These are phyloP conservation scores for Alternaria sp. DNA, from an alignment of 2,329 filamentous ascomycete genomes.

Conservation along the genomic window DNA sequence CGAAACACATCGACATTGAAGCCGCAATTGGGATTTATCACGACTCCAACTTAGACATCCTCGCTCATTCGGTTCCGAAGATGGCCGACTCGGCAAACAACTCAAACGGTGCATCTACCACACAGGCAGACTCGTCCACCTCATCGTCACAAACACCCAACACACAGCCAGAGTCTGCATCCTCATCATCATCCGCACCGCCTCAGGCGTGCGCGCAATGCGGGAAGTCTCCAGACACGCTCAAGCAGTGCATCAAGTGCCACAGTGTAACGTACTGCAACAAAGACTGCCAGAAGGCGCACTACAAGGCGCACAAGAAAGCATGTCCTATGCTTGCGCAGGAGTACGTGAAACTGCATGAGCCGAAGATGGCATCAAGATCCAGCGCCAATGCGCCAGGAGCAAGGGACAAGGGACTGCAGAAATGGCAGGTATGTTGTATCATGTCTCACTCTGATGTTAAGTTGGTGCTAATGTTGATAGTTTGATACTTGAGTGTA, in stretches of 20 bases:
- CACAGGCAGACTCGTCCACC: not conserved
- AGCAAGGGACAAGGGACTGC: constrained; percentile 43
- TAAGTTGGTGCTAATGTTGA: not conserved
- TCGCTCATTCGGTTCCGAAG: not conserved
- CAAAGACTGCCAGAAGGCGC: constrained; percentile 51
- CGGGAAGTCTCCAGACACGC: constrained; percentile 19
- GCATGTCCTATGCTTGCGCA: constrained; percentile 48
- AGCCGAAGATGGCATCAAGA: constrained; percentile 49
- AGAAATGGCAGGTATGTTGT: constrained; percentile 49
- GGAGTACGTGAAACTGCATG: constrained; percentile 47
- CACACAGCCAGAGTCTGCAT: not conserved
- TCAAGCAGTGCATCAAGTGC: constrained; percentile 50
- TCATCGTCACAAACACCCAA: not conserved
- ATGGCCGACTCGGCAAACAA: not conserved
- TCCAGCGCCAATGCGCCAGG: constrained; percentile 31
- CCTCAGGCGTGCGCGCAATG: constrained; percentile 33
- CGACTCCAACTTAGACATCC: not conserved
- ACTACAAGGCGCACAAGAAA: constrained; percentile 51
- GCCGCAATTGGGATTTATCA: not conserved
- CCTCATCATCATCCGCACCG: constrained; percentile 19
- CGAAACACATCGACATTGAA: constrained; percentile 2
- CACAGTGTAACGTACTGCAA: constrained; percentile 50
- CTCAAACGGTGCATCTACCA: not conserved
- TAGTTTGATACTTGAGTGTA: constrained; percentile 12
- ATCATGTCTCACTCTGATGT: not conserved